Base-by-base conservation (phyloP, 192 early-diverging fungal genomes). In the Backusella sp. region DNA sequence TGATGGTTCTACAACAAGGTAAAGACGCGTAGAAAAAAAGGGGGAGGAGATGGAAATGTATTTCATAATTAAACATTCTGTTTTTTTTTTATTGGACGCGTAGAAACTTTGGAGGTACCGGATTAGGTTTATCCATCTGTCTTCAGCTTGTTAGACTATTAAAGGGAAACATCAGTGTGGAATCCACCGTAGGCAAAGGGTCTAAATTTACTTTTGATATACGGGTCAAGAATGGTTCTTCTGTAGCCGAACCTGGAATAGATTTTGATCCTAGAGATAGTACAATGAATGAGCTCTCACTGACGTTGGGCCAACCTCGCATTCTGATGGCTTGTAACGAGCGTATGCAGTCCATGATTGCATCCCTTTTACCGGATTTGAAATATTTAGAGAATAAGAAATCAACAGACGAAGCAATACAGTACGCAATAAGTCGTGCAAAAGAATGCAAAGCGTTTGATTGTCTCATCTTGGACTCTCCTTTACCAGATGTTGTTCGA, bases 1-100 rank as follows among this genome's bases (percentile, higher is more conserved):
- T 1, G 89, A 90, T 62, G 87, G 88, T 46, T 86, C 84, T 36
- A 90, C 90, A 4, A 87, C 88, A n/a, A 80, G 90, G 35, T 85
- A 88, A 32, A 44, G 19, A 56, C 21, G 8, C 17, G 14, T 83
- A 26, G 86, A 84, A 74, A 87, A 32, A 32, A 32, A 32, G 32
- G 32, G 32, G 30, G 30, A 2, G 30, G 1, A 32, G 30, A 32
- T 32, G 26, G 36, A 19, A 19, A 49, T 49, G 46, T 7, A 49
- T 49, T n/a, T 6, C 19, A 49, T 49, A 19, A 1, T 7, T n/a
- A 59, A 21, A n/a, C 21, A 42, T 21, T 30, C 32, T 32, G 5
- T 44, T 46, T 32, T 21, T 62, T 52, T 26, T 15, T 12, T 59
- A n/a, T 59, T 19, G 28, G 28, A 19, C 1, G 26, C 35, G 12